These are phyloP conservation scores for Fusarium incarnatum DNA, from an alignment of 2,329 filamentous ascomycete genomes.

Conservation along the genomic window DNA sequence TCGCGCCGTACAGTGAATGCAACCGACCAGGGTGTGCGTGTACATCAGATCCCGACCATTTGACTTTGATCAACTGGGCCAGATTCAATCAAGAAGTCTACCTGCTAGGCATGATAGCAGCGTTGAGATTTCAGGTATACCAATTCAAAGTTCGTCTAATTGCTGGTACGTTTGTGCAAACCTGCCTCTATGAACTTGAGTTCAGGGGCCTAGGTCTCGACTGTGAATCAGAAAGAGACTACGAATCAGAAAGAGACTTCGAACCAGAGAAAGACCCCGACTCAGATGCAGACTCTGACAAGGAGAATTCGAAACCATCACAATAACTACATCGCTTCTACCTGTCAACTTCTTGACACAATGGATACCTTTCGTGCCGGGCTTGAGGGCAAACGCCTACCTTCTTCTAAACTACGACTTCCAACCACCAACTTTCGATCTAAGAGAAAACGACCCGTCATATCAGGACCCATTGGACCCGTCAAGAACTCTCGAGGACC, in stretches of 20 bases:
- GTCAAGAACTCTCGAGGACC: conserved; percentile 53
- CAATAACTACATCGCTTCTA: neutral
- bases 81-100: neutral
- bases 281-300: neutral
- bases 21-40: neutral
- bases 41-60: neutral
- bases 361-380: conserved; percentile 40
- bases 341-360: neutral
- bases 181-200: neutral
- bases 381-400: conserved; percentile 10
- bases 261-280: neutral
- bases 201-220: neutral
- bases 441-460: conserved; percentile 46
- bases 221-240: neutral
- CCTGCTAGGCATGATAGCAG: neutral
- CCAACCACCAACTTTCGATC: conserved; percentile 26
- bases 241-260: too few relatives aligned
- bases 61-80: neutral
- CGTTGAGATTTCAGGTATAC: neutral
- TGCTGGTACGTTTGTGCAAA: neutral
- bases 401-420: conserved; percentile 24
- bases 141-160: rapidly evolving
- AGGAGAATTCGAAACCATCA: neutral
- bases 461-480: conserved; percentile 54
- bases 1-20: neutral